Evolutionary conservation across 129 eudicot genomes (phyloP).

Genomic region (Arctium minus): DNA sequence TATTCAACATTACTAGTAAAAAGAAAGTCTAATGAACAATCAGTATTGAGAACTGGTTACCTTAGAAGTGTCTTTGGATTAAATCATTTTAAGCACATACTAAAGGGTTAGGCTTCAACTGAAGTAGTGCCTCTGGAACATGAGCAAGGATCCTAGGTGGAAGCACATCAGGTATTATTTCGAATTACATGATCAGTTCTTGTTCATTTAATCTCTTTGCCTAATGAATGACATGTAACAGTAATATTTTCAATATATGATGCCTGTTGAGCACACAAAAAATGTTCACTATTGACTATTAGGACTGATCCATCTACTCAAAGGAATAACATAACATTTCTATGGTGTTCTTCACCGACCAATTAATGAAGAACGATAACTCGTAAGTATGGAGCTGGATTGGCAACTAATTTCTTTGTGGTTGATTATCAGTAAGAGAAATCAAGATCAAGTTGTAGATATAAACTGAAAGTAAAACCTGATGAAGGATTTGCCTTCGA

Average conservation of each 20-base stretch:
- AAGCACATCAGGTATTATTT: not conserved
- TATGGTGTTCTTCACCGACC: not conserved
- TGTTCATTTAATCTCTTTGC: not conserved
- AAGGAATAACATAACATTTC: not conserved
- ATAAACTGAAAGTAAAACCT: slow-evolving; percentile 31
- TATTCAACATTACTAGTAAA: too few relatives aligned
- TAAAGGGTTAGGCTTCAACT: not conserved
- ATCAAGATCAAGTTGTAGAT: not conserved
- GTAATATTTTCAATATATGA: not conserved
- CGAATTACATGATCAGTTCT: not conserved
- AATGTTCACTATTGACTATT: not conserved
- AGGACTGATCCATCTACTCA: not conserved
- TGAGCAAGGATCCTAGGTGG: not conserved
- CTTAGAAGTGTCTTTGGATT: not conserved
- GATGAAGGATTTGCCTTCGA: slow-evolving; percentile 57
- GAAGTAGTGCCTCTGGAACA: not conserved
- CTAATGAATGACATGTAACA: too few relatives aligned
- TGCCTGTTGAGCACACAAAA: not conserved
- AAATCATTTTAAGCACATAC: not conserved
- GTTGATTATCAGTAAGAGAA: not conserved
- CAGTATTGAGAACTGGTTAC: not conserved
- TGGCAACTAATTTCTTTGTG: not conserved
- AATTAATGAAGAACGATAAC: not conserved
- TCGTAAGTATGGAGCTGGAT: not conserved
- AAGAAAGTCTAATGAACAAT: too few relatives aligned